These are phyloP conservation scores for Erysimum cheiranthoides DNA, from an alignment of 345 rosid species.

Conservation along the genomic window DNA sequence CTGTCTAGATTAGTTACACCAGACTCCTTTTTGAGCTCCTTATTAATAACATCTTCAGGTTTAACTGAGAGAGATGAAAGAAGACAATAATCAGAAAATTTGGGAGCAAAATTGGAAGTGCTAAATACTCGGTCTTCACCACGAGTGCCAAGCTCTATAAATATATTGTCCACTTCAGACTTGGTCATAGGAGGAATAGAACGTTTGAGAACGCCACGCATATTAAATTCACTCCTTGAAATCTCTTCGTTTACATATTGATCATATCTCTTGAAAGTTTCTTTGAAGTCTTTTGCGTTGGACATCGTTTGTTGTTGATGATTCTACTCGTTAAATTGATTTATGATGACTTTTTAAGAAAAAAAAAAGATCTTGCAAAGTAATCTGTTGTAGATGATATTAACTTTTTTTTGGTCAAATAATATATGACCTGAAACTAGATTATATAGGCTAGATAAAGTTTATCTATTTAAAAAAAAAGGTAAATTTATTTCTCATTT, in stretches of 20 bases:
- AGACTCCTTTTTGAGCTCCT: neutral
- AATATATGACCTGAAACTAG: too few species aligned
- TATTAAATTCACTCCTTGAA: neutral
- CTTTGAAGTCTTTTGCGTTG: neutral
- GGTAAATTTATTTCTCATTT: too few species aligned
- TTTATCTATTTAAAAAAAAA: too few species aligned
- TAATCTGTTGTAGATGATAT: too few species aligned
- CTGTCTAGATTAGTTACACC: neutral
- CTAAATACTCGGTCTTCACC: constrained; percentile 23
- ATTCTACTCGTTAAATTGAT: neutral
- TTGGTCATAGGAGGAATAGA: neutral
- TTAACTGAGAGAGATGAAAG: neutral
- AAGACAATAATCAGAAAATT: neutral
- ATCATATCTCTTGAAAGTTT: constrained; percentile 17
- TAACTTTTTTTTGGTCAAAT: too few species aligned
- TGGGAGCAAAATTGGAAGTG: neutral
- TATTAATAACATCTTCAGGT: neutral
- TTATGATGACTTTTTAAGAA: too few species aligned
- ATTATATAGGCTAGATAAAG: too few species aligned
- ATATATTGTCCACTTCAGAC: constrained; percentile 14
- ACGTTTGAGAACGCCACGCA: neutral
- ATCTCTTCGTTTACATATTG: constrained; percentile 7
- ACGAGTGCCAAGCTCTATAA: constrained; percentile 20
- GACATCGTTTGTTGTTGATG: neutral
- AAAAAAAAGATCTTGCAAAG: too few species aligned